Evolutionary conservation across 192 early-diverging fungal species (phyloP).

Genomic region (Nowakowskiella sp.): DNA sequence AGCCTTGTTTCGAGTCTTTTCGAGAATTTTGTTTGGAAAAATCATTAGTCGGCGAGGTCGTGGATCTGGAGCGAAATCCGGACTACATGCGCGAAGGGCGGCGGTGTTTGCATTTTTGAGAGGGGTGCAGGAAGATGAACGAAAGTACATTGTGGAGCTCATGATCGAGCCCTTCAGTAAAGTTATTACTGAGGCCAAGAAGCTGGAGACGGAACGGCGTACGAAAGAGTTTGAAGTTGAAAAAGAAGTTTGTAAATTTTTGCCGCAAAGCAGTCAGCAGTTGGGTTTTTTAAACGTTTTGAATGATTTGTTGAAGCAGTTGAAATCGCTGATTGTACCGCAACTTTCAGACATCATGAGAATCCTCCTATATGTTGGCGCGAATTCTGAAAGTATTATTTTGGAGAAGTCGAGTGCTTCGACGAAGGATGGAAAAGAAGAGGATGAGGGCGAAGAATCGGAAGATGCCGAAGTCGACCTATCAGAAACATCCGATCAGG

Average conservation of each 20-base stretch:
- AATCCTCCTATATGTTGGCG: slow-evolving; percentile 66
- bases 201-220: neutral
- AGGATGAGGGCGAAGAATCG: neutral
- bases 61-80: slow-evolving; percentile 52
- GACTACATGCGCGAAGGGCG: slow-evolving; percentile 60
- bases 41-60: slow-evolving; percentile 73
- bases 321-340: slow-evolving; percentile 64
- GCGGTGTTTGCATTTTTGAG: slow-evolving; percentile 80
- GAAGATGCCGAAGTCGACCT: slow-evolving; percentile 7
- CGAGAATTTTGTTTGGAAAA: slow-evolving; percentile 86
- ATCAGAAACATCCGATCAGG: slow-evolving; percentile 8
- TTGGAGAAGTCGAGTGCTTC: slow-evolving; percentile 3
- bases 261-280: slow-evolving; percentile 38
- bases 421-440: too few relatives aligned
- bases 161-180: slow-evolving; percentile 69
- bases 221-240: too few relatives aligned
- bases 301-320: slow-evolving; percentile 75
- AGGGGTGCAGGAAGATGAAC: slow-evolving; percentile 54
- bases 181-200: slow-evolving; percentile 1
- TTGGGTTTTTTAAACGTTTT: slow-evolving; percentile 72
- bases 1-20: slow-evolving; percentile 63
- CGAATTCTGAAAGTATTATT: slow-evolving; percentile 52
- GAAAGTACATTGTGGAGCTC: slow-evolving; percentile 66
- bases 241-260: slow-evolving; percentile 5
- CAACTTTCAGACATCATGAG: slow-evolving; percentile 64